Evolutionary conservation across 139 green algal species (phyloP).

Genomic region (Chlamydomonas schloesseri): DNA sequence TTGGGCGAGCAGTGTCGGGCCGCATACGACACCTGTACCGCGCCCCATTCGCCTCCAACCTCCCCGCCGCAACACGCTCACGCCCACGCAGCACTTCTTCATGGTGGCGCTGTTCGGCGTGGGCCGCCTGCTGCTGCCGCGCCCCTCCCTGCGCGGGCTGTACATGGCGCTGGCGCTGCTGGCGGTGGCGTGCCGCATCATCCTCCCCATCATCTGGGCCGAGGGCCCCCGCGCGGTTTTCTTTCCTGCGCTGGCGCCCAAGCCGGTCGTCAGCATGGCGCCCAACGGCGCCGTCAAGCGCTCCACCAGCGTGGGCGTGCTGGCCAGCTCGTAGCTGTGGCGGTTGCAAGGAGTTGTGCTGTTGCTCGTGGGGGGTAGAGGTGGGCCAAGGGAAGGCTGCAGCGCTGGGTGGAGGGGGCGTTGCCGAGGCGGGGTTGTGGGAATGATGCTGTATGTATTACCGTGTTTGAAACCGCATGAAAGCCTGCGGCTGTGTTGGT

Average conservation of each 20-base stretch:
- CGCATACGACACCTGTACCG: too few relatives aligned
- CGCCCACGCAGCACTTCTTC: constrained; percentile 98
- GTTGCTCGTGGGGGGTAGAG: too few relatives aligned
- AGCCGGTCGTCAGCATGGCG: constrained; percentile 46
- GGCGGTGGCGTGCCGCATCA: constrained; percentile 83
- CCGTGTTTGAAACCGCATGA: too few relatives aligned
- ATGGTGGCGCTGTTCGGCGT: constrained; percentile 92
- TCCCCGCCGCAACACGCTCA: too few relatives aligned
- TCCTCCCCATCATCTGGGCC: constrained; percentile 88
- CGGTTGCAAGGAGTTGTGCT: too few relatives aligned
- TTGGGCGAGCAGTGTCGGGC: too few relatives aligned
- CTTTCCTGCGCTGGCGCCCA: constrained; percentile 73
- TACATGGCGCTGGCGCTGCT: constrained; percentile 60
- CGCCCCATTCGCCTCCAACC: too few relatives aligned
- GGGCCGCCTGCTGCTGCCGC: constrained; percentile 85
- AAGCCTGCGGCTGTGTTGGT: too few relatives aligned
- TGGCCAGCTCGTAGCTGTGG: neutral
- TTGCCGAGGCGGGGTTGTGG: too few relatives aligned
- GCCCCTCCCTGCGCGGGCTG: constrained; percentile 78
- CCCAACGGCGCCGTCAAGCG: neutral
- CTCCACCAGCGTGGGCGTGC: neutral
- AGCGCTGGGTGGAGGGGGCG: too few relatives aligned
- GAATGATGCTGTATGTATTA: too few relatives aligned
- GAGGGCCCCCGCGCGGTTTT: constrained; percentile 84
- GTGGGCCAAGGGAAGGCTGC: too few relatives aligned